Percentiles rank a stretch among this genome's conserved stretches.
These are phyloP conservation scores for Aspergillus sclerotiicarbonarius DNA, from an alignment of 495 filamentous ascomycete genomes.

Conservation along the genomic window DNA sequence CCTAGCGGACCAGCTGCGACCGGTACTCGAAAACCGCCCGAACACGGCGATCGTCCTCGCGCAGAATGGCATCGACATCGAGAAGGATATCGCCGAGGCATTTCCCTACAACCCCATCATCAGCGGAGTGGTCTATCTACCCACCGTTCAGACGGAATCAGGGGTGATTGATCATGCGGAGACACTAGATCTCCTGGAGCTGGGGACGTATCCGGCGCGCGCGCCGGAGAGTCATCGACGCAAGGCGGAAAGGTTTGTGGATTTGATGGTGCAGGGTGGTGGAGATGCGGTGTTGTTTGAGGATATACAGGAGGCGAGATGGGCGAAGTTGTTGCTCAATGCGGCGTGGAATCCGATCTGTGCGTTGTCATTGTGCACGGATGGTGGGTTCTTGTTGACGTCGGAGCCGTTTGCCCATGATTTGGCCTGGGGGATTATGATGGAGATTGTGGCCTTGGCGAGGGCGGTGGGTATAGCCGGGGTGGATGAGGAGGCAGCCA, in stretches of 20 bases:
- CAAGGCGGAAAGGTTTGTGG: conserved; percentile 32
- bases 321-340: conserved; percentile 52
- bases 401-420: conserved; percentile 28
- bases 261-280: conserved; percentile 34
- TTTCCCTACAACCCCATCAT: conserved; percentile 49
- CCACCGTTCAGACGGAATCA: conserved; percentile 41
- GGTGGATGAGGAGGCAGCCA: conserved; percentile 36
- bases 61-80: conserved; percentile 57
- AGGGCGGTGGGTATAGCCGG: conserved; percentile 39
- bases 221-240: conserved; percentile 22
- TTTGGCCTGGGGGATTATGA: conserved; percentile 44
- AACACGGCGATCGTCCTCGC: conserved; percentile 48
- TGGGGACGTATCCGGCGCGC: conserved; percentile 47
- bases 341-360: conserved; percentile 53
- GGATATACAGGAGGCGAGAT: conserved; percentile 51
- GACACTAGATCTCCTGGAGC: conserved; percentile 37
- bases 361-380: conserved; percentile 44
- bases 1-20: conserved; percentile 36
- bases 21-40: conserved; percentile 30
- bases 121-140: conserved; percentile 49
- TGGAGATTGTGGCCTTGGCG: conserved; percentile 48
- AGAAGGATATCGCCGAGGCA: conserved; percentile 37
- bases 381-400: conserved; percentile 41
- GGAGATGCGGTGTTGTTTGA: conserved; percentile 37
- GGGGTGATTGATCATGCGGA: conserved; percentile 26